These are phyloP conservation scores for Solanum arcanum DNA, from an alignment of 257 asterid genomes.

Conservation along the genomic window DNA sequence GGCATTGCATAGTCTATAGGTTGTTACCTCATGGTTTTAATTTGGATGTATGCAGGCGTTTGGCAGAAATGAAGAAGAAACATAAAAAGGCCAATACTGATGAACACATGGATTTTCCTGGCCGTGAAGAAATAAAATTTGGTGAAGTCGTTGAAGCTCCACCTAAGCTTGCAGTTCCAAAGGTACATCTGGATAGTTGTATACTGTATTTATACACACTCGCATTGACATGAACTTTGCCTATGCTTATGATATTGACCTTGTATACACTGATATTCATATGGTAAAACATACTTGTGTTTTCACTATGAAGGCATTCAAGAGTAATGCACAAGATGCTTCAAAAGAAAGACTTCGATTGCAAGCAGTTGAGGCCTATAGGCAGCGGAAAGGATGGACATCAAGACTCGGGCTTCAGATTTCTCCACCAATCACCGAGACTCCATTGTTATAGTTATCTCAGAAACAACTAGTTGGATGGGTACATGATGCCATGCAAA, in stretches of 20 bases:
- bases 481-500: background rate
- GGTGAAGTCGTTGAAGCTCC: constrained; percentile 93
- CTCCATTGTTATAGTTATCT: constrained; percentile 10
- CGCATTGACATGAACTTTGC: background rate
- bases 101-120: constrained; percentile 38
- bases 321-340: constrained; percentile 40
- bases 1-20: background rate
- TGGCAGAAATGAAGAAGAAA: constrained; percentile 66
- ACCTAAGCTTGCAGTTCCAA: constrained; percentile 68
- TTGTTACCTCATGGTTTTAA: background rate
- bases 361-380: constrained; percentile 72
- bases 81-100: constrained; percentile 24
- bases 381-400: constrained; percentile 79
- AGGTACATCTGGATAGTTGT: constrained; percentile 26
- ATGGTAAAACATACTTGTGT: background rate
- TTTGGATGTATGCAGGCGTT: constrained; percentile 39
- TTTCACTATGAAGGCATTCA: constrained; percentile 35
- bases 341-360: constrained; percentile 82
- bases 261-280: background rate
- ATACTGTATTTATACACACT: background rate
- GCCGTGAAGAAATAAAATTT: constrained; percentile 55
- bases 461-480: background rate
- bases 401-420: constrained; percentile 77
- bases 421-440: constrained; percentile 24
- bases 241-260: background rate